Conservation (phyloP, 768 basidiomycete genomes). For the Jaapia argillacea region DNA sequence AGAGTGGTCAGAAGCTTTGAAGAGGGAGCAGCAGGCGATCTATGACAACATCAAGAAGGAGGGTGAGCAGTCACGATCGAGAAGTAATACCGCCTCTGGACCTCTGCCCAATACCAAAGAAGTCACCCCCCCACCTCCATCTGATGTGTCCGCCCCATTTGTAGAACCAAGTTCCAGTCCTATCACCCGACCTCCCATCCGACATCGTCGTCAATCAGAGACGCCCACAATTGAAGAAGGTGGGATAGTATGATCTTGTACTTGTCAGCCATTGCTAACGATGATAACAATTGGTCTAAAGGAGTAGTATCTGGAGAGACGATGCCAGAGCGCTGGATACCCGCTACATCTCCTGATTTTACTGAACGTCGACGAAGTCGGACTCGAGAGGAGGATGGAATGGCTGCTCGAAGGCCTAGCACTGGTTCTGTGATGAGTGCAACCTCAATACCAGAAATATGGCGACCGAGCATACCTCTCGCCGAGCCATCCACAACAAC, state of each 20-base stretch:
- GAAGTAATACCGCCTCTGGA: neutral
- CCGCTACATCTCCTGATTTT: neutral
- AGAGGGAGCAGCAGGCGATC: conserved; percentile 32
- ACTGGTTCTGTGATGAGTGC: neutral
- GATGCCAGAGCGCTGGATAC: neutral
- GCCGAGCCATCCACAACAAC: neutral
- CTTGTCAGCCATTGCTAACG: too few species aligned
- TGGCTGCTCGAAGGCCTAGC: neutral
- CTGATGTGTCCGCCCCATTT: neutral
- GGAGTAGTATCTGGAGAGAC: neutral
- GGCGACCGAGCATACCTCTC: neutral
- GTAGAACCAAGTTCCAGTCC: too few species aligned
- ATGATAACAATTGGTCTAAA: neutral
- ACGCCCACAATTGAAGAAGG: neutral
- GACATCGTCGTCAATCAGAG: too few species aligned
- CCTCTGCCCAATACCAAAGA: neutral
- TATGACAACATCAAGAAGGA: conserved; percentile 34
- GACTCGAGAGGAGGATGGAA: neutral
- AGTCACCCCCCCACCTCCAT: neutral
- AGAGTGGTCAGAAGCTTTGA: conserved; percentile 23
- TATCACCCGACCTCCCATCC: too few species aligned
- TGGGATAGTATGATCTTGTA: too few species aligned
- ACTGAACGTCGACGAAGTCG: neutral
- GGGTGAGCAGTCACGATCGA: neutral
- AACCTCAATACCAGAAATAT: neutral